Evolutionary conservation across 2,329 filamentous ascomycete species (phyloP), one percentile per base, ranked within the genome.

Genomic region (Fusarium falciforme): DNA sequence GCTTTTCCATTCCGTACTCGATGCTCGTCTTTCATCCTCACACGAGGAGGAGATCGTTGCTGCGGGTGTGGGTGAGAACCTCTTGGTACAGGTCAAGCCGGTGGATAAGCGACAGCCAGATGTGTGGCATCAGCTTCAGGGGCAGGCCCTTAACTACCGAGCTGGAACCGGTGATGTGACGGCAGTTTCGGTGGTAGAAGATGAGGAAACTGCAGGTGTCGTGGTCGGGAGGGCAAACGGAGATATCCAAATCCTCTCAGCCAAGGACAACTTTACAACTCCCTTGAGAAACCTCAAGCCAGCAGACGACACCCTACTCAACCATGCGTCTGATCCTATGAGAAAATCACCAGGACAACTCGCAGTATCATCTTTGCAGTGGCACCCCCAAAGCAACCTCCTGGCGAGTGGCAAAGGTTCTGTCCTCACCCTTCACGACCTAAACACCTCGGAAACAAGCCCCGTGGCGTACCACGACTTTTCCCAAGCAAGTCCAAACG

Each of bases 221-320:
- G 73, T 89, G 3, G 84, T 86, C 0, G 88, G 87, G 6, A 82
- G 88, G 36, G 86, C 87, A 1, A 88, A 86, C 70, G 88, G 88
- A 1, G 80, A 86, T 20, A 75, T 90, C 6, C 80, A 84, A 9
- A 75, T 89, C 3, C 69, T 88, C 8, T 85, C 85, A 4, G 80
- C 80, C 27, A 75, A 80, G 0, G 78, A 81, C 36, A 80, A 73
- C 47, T 82, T 80, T 52, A 70, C 66, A 35, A 78, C 72, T 64
- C 78, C 79, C 20, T 64, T 76, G 73, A 74, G 68, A 62, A 76
- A 69, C 59, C 78, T 77, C 22, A 64, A 68, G 2, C 66, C 73
- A 31, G 66, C 70, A 12, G 68, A 74, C 12, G 61, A 66, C 0
- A 38, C 68, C 11, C 38, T 66, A 0, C 55, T 61, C 1, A 66